Evolutionary conservation across 345 rosid species (phyloP).

Genomic region (Brassica carinata): DNA sequence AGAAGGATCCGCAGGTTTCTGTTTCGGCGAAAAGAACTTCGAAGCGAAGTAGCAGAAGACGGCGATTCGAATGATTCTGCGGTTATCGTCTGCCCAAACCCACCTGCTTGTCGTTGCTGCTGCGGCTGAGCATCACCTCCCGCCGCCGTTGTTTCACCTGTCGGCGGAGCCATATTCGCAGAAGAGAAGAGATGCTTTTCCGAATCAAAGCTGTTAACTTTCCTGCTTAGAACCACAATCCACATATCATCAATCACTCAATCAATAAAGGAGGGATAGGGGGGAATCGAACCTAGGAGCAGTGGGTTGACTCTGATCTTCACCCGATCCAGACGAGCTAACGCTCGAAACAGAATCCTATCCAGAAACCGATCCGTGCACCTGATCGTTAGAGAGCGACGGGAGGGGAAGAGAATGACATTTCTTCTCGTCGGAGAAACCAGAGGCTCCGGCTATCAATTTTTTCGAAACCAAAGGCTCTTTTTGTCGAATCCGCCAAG

Average conservation of each 20-base stretch:
- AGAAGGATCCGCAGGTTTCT: conserved; percentile 58
- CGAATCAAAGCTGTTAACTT: conserved; percentile 20
- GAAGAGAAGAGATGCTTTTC: conserved; percentile 7
- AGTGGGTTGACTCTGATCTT: conserved; percentile 60
- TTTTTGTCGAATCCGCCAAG: too few species aligned
- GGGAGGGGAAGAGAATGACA: conserved; percentile 83
- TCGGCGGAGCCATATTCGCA: conserved; percentile 60
- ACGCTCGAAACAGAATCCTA: conserved; percentile 73
- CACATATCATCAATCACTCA: not conserved
- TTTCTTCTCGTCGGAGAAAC: conserved; percentile 71
- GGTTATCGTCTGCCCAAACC: conserved; percentile 44
- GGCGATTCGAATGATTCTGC: conserved; percentile 87
- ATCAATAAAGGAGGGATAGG: not conserved
- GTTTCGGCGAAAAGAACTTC: conserved; percentile 82
- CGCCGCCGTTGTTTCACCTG: conserved; percentile 49
- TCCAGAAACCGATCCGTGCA: conserved; percentile 54
- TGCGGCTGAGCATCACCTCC: conserved; percentile 49
- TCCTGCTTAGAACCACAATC: conserved; percentile 14
- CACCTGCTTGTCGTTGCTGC: conserved; percentile 53
- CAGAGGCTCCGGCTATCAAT: conserved; percentile 46
- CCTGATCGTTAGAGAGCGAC: conserved; percentile 44
- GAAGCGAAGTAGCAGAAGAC: conserved; percentile 91
- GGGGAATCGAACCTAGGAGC: conserved; percentile 51
- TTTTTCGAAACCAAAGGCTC: too few species aligned
- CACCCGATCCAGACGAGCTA: conserved; percentile 85